Evolutionary conservation across 2,329 filamentous ascomycete species (phyloP).

Genomic region (Arthroderma sp.): DNA sequence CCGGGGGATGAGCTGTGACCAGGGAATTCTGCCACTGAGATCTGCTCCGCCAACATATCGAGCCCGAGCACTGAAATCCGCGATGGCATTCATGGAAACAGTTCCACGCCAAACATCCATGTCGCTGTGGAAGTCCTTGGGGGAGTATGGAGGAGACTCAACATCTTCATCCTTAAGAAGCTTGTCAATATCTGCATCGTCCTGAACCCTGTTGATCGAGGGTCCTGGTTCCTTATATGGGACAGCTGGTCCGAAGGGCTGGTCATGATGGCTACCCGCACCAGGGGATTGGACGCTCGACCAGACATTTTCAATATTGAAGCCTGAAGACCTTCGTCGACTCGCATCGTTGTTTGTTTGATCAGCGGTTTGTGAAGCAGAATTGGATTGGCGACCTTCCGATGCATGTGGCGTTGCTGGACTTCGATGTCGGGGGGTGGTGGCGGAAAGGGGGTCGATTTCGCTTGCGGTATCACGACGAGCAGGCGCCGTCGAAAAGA

Average conservation of each 20-base stretch:
- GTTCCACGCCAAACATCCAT: conserved; percentile 68
- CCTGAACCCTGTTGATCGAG: conserved; percentile 37
- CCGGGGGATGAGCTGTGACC: conserved; percentile 62
- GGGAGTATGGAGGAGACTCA: conserved; percentile 71
- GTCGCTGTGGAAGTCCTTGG: conserved; percentile 57
- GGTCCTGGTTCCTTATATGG: conserved; percentile 11
- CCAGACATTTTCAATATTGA: conserved; percentile 79
- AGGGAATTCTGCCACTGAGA: conserved; percentile 52
- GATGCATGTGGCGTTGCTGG: background rate
- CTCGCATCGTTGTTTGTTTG: conserved; percentile 26
- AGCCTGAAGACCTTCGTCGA: conserved; percentile 45
- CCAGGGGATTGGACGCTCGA: conserved; percentile 67
- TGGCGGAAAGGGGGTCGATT: conserved; percentile 8
- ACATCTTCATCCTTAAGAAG: conserved; percentile 71
- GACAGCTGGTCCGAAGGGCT: conserved; percentile 26
- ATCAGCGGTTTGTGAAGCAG: conserved; percentile 17
- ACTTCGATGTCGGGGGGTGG: conserved; percentile 11
- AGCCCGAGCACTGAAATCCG: conserved; percentile 62
- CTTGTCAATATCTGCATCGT: conserved; percentile 81
- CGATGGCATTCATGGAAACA: conserved; percentile 62
- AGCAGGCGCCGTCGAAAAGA: conserved; percentile 34
- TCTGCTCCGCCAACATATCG: conserved; percentile 77
- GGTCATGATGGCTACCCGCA: conserved; percentile 30
- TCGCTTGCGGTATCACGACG: conserved; percentile 25
- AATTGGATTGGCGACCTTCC: conserved; percentile 10